Conservation (phyloP, 495 filamentous ascomycete genomes). For the Penicillium mononematosum region DNA sequence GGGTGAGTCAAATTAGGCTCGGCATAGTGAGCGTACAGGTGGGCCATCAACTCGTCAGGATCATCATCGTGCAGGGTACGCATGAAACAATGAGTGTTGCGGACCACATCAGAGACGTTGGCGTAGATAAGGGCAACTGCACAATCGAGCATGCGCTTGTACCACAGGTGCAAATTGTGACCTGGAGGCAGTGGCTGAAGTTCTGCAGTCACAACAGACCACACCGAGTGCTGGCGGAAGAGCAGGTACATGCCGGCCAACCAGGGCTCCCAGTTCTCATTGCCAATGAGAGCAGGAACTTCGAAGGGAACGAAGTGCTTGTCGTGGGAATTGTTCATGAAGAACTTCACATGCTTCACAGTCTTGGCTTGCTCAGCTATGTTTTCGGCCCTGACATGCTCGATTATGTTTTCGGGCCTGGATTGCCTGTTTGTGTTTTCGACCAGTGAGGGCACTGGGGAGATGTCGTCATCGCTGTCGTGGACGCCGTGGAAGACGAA, state of each 20-base stretch:
- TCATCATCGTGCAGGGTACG: background rate
- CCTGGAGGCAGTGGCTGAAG: background rate
- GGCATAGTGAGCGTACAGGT: slow-evolving; percentile 9
- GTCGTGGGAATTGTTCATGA: slow-evolving; percentile 9
- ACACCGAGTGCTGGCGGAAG: slow-evolving; percentile 18
- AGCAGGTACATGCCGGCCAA: background rate
- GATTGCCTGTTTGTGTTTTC: background rate
- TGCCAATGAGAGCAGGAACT: background rate
- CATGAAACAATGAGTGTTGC: slow-evolving; percentile 7
- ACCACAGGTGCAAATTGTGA: slow-evolving; percentile 12
- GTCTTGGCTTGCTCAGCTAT: background rate
- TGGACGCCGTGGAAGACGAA: background rate
- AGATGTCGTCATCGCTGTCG: background rate
- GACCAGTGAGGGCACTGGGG: background rate
- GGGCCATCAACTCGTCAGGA: background rate
- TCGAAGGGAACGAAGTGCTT: slow-evolving; percentile 14
- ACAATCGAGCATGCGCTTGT: slow-evolving; percentile 11
- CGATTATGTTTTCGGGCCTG: background rate
- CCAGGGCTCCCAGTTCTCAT: slow-evolving; percentile 5
- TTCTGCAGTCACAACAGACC: background rate
- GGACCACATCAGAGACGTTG: slow-evolving; percentile 11
- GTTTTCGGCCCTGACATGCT: background rate
- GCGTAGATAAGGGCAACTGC: slow-evolving; percentile 11
- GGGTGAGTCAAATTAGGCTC: background rate
- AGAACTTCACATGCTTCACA: slow-evolving; percentile 9